Percentiles rank a stretch among this genome's conserved stretches.
phyloP scores from a whole-genome alignment of 2,329 filamentous ascomycete species.

The Arachnomyces sp. region DNA sequence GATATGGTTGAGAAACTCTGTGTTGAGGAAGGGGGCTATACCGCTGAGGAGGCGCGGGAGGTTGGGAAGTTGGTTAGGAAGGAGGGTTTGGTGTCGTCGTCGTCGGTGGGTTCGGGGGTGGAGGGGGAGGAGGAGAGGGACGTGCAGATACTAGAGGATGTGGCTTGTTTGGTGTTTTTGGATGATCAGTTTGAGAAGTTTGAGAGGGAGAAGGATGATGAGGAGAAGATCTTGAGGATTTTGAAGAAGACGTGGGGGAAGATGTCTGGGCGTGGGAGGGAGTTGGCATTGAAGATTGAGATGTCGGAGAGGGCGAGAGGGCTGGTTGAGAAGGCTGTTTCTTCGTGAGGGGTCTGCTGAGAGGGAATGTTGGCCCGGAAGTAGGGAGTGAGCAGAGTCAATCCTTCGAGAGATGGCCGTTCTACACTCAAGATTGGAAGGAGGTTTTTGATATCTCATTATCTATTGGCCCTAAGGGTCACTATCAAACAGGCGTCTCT shows the following conservation, averaged over 20 bases:
- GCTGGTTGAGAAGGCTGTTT: slow-evolving; percentile 57
- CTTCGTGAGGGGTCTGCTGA: slow-evolving; percentile 19
- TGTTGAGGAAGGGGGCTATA: slow-evolving; percentile 39
- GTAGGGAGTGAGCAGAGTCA: too few species aligned
- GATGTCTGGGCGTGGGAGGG: slow-evolving; percentile 57
- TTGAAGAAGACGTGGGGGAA: slow-evolving; percentile 67
- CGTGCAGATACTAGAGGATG: slow-evolving; percentile 71
- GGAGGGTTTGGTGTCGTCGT: slow-evolving; percentile 48
- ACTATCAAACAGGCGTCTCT: background rate
- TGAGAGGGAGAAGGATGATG: slow-evolving; percentile 57
- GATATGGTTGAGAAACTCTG: slow-evolving; percentile 51
- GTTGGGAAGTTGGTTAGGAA: slow-evolving; percentile 70
- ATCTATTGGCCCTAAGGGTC: too few species aligned
- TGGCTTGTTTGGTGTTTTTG: slow-evolving; percentile 77
- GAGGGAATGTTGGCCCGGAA: too few species aligned
- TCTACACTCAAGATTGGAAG: too few species aligned
- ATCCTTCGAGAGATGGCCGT: too few species aligned
- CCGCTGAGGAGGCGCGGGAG: slow-evolving; percentile 47
- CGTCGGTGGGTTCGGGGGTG: too few species aligned
- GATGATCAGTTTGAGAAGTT: slow-evolving; percentile 81
- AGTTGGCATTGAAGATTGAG: slow-evolving; percentile 57
- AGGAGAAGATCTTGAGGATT: slow-evolving; percentile 67
- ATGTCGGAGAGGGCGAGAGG: slow-evolving; percentile 55
- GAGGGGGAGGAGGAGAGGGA: slow-evolving; percentile 37
- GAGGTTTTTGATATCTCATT: too few species aligned